Evolutionary conservation across 164 flowering plant species (phyloP), one percentile per base, ranked within the genome.

Genomic region (Echeveria elegans): DNA sequence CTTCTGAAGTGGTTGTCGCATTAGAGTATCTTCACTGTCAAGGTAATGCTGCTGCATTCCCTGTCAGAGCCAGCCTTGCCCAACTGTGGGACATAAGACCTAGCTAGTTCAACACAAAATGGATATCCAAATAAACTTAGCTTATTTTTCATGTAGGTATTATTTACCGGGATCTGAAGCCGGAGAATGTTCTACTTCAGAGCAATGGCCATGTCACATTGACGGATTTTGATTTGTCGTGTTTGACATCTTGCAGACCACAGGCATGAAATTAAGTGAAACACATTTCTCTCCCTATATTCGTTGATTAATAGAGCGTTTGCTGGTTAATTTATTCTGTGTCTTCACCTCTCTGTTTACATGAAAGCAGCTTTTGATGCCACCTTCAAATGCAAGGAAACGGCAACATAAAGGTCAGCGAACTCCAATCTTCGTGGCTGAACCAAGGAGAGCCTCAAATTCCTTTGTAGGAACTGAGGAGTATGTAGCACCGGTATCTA

Each of bases 401-500:
- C 85, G 72, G 71, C 78, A 74, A 28, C 32, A 28, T 38, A 69
- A 70, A 63, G 14, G 10, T 56, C 95, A 82, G 68, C 77, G 74
- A 65, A 67, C 70, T 76, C 99, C 96, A 37, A 77, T 94, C 73
- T 94, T 94, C 71, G 73, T 91, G 86, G 99, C 97, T 67, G 99
- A 94, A 78, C 99, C 99, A 4, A 82, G 85, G 93, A 75, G 99
- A 66, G 97, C 99, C 64, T 94, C 99, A 48, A 94, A 94, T 80
- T 94, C 99, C 56, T 94, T 94, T 75, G 99, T 94, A 66, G 99
- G 99, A 63, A 94, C 99, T n/a, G 99, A 94, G 78, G 99, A 94
- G 77, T 94, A 94, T 72, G 91, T 94, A 66, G 97, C 97, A 72
- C 99, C 99, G 77, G 99, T 94, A 56, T 18, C 61, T 28, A 56